Evolutionary conservation across 2,329 filamentous ascomycete species (phyloP).

Genomic region (Epicoccum nigrum): DNA sequence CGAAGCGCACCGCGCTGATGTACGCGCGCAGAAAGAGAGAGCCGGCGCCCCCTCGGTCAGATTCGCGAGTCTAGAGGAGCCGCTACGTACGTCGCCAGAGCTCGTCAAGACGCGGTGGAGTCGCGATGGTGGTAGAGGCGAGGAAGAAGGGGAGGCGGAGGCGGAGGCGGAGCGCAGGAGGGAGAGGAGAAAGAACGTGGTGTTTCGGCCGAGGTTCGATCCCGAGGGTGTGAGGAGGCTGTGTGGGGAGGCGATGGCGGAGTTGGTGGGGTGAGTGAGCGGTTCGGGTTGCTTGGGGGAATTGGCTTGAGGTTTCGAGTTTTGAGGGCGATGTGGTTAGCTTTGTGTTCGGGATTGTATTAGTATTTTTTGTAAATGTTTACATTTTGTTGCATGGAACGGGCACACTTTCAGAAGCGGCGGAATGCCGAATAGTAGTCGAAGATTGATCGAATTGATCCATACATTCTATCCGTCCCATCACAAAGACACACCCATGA

Average conservation of each 20-base stretch:
- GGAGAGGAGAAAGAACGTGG: conserved; percentile 21
- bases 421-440: neutral
- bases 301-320: too few relatives aligned
- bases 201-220: conserved; percentile 40
- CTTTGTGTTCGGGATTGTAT: neutral
- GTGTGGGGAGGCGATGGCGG: conserved; percentile 39
- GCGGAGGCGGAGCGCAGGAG: conserved; percentile 20
- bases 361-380: neutral
- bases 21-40: conserved; percentile 30
- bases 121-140: neutral
- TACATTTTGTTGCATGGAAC: neutral
- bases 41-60: conserved; percentile 18
- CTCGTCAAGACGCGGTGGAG: conserved; percentile 3
- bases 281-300: neutral
- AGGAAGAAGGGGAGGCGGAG: conserved; percentile 2
- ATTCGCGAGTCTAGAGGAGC: conserved; percentile 21
- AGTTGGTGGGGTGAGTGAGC: conserved; percentile 21
- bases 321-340: too few relatives aligned
- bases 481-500: conserved; percentile 12
- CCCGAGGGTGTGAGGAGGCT: conserved; percentile 31
- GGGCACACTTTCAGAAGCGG: neutral
- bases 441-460: neutral
- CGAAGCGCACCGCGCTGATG: conserved; percentile 33
- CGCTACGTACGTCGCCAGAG: conserved; percentile 24
- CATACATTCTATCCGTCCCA: conserved; percentile 14